Evolutionary conservation across 1,139 yeast genomes (phyloP), one percentile per base, ranked within the genome.

Genomic region (Pichia terricola): DNA sequence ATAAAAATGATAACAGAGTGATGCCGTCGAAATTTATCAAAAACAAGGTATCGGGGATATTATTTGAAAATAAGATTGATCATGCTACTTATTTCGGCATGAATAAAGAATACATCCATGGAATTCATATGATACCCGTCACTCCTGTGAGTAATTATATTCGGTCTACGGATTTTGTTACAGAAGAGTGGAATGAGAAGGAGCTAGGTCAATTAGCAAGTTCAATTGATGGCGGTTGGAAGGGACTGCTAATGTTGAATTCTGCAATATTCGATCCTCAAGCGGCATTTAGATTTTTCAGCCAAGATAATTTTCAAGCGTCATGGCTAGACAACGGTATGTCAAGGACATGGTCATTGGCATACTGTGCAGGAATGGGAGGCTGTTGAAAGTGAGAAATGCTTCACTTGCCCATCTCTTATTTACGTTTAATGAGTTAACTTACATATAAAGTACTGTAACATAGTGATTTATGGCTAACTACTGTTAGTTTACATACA

Each of bases 41-140:
- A 16, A 83, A 83, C 60, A 81, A 79, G 59, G 91, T 83, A 3
- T 72, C 85, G 42, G 94, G 94, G 35, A 83, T 83, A 37, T 60
- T 81, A 42, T 83, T 81, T 61, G 96, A 89, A 63, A 89, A 89
- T 65, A 89, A 91, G 66, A 66, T 86, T 47, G 95, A 86, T 54
- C 95, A 86, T 65, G 87, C 96, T 3, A 91, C 96, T 1, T 88
- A 80, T 65, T 88, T 88, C 57, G 96, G 96, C 4, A 71, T 71
- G 54, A 71, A 77, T 45, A 59, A 69, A 37, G 91, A 89, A 62
- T 91, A 83, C 62, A 88, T 91, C 44, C 97, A 89, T 58, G 96
- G 96, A 59, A 89, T 91, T 50, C 97, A 91, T 61, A 91, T 94
- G 81, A 71, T 91, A 47, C 95, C 98, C 27, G 69, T 86, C 40